Conservation (phyloP, 169 alveolate species). For the Plasmodium vivax region DNA sequence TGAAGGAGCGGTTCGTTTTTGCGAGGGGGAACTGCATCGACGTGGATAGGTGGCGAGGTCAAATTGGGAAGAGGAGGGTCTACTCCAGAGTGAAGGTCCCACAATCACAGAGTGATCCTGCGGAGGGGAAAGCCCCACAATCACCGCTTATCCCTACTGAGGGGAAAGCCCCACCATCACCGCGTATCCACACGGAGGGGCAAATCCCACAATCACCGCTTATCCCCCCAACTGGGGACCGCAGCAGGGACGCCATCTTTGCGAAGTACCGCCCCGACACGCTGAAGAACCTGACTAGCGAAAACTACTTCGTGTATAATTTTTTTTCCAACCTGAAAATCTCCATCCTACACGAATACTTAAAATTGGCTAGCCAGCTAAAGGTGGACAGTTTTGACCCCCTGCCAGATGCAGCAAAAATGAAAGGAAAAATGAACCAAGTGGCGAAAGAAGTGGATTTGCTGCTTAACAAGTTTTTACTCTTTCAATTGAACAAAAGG, state of each 20-base stretch:
- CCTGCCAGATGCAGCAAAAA: background rate
- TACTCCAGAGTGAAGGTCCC: background rate
- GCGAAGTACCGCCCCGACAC: background rate
- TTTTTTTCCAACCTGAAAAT: conserved; percentile 39
- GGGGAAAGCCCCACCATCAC: background rate
- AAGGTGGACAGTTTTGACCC: background rate
- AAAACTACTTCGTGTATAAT: conserved; percentile 58
- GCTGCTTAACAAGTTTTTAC: background rate
- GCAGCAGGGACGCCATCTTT: background rate
- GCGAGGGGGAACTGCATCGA: background rate
- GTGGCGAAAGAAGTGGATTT: background rate
- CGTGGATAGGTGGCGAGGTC: background rate
- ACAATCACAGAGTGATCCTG: background rate
- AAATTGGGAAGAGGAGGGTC: background rate
- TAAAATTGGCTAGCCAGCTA: conserved; percentile 9
- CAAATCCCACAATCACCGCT: background rate
- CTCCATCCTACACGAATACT: conserved; percentile 40
- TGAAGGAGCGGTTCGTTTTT: conserved; percentile 26
- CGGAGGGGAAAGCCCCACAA: background rate
- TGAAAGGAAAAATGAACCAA: conserved; percentile 8
- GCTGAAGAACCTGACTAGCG: conserved; percentile 9
- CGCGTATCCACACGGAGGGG: background rate
- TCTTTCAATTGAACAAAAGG: conserved; percentile 13
- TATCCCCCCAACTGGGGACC: background rate
- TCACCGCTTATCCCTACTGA: background rate